Percentiles rank a stretch among this genome's conserved stretches.
Evolutionary conservation across 768 basidiomycete species (phyloP).

Genomic region (Hortiboletus campestris): DNA sequence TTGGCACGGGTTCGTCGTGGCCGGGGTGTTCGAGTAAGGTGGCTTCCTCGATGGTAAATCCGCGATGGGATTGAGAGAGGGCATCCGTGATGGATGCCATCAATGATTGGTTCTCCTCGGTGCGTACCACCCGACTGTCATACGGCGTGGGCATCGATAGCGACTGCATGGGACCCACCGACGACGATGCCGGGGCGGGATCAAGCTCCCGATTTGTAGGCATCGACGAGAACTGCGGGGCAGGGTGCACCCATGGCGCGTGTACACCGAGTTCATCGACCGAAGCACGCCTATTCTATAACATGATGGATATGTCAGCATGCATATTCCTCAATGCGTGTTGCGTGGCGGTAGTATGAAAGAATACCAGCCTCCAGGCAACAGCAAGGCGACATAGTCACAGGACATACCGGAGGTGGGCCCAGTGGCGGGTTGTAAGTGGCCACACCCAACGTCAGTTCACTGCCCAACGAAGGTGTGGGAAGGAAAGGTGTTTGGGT

Average conservation of each 20-base stretch:
- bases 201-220: conserved; percentile 45
- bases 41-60: conserved; percentile 25
- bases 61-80: conserved; percentile 28
- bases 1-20: conserved; percentile 37
- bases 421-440: conserved; percentile 10
- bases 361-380: conserved; percentile 17
- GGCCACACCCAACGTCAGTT: conserved; percentile 23
- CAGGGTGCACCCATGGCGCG: background rate
- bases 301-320: conserved; percentile 10
- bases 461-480: conserved; percentile 33
- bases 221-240: conserved; percentile 61
- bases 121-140: conserved; percentile 4
- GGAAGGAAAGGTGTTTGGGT: conserved; percentile 25
- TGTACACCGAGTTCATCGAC: conserved; percentile 30
- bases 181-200: conserved; percentile 15
- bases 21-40: conserved; percentile 15
- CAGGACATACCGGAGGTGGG: conserved; percentile 16
- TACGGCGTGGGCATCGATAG: conserved; percentile 7
- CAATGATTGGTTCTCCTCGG: conserved; percentile 32
- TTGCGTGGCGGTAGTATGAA: conserved; percentile 10
- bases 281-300: conserved; percentile 20
- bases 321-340: conserved; percentile 5
- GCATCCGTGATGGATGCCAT: conserved; percentile 41
- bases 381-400: conserved; percentile 15
- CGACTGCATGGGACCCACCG: conserved; percentile 1